These are phyloP conservation scores for Pythium phragmitis DNA, from an alignment of 352 stramenopile species.

Conservation along the genomic window DNA sequence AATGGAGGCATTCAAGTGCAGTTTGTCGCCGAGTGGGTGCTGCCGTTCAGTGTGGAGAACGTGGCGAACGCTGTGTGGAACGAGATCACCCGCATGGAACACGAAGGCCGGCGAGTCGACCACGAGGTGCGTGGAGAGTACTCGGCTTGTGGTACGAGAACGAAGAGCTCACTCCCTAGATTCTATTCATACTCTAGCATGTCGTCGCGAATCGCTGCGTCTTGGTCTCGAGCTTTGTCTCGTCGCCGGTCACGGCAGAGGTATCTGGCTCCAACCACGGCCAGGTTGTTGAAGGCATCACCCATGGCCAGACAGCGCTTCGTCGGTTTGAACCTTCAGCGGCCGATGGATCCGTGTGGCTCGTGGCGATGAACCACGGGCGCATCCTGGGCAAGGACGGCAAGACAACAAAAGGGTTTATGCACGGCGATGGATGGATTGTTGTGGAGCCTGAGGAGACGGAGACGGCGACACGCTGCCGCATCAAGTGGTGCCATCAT, in stretches of 20 bases:
- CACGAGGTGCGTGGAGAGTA: conserved; percentile 9
- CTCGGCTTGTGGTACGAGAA: neutral
- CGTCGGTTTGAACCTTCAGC: neutral
- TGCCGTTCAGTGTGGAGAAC: conserved; percentile 4
- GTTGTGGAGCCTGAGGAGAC: neutral
- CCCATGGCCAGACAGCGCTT: conserved; percentile 11
- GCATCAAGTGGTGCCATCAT: conserved; percentile 9
- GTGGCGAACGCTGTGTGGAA: conserved; percentile 10
- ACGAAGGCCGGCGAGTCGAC: neutral
- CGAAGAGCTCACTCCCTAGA: neutral
- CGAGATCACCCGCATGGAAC: conserved; percentile 8
- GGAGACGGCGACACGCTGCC: neutral
- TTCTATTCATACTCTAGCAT: conserved; percentile 1
- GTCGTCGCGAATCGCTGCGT: neutral
- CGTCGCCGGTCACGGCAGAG: neutral
- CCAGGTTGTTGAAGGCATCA: conserved; percentile 1
- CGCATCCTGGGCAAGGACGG: neutral
- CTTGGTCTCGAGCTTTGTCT: conserved; percentile 10
- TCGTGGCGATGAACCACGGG: conserved; percentile 4
- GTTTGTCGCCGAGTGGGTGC: neutral
- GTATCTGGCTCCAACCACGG: conserved; percentile 5
- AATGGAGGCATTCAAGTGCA: conserved; percentile 4
- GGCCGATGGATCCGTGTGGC: neutral
- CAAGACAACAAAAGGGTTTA: neutral
- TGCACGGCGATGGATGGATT: conserved; percentile 11